Conservation (phyloP, 306 rosid species). For the Rubus parviflorus region DNA sequence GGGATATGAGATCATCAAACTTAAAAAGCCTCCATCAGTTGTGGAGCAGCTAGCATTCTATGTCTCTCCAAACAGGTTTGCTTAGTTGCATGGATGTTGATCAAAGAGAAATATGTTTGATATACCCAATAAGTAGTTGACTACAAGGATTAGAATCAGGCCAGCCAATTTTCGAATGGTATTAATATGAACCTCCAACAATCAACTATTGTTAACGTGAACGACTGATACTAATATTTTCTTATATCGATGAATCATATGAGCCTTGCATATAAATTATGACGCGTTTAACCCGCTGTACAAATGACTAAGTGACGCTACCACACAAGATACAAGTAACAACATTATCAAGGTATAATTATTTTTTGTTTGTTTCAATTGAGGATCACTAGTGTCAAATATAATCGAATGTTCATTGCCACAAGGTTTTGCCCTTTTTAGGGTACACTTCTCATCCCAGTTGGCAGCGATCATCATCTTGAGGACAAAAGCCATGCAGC, state of each 20-base stretch:
- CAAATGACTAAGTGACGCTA: too few relatives aligned
- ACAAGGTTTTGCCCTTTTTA: constrained; percentile 35
- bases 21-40: neutral
- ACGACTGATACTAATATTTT: too few relatives aligned
- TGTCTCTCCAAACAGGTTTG: neutral
- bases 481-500: constrained; percentile 19
- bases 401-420: constrained; percentile 20
- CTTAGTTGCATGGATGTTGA: too few relatives aligned
- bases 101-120: too few relatives aligned
- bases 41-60: neutral
- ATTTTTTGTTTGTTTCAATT: neutral
- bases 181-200: too few relatives aligned
- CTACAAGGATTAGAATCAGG: too few relatives aligned
- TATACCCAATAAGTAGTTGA: too few relatives aligned
- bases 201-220: neutral
- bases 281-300: neutral
- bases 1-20: too few relatives aligned
- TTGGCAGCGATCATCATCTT: constrained; percentile 28
- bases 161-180: too few relatives aligned
- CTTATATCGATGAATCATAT: too few relatives aligned
- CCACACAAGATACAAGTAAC: neutral
- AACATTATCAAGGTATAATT: neutral
- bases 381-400: too few relatives aligned
- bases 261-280: too few relatives aligned
- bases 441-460: constrained; percentile 9